Percentiles rank a stretch among this genome's conserved stretches.
phyloP scores from a whole-genome alignment of 768 basidiomycete genomes.

The Boletus rex-veris region DNA sequence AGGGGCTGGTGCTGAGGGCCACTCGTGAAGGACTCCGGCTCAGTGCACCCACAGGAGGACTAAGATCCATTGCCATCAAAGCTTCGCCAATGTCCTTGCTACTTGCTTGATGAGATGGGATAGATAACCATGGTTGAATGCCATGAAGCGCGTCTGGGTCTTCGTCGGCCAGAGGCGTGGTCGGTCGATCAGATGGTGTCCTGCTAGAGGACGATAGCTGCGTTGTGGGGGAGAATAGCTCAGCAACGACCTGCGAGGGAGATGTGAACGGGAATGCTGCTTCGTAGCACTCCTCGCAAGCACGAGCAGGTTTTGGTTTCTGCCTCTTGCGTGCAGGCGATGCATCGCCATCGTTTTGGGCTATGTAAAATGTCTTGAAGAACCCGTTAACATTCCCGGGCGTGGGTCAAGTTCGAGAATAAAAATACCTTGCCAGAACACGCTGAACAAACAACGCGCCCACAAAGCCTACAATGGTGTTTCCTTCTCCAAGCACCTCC shows the following conservation, averaged over 20 bases:
- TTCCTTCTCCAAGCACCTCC: conserved; percentile 49
- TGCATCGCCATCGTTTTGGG: conserved; percentile 39
- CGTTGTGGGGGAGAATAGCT: conserved; percentile 1
- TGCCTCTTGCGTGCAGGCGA: conserved; percentile 37
- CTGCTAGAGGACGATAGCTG: conserved; percentile 8
- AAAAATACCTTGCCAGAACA: conserved; percentile 70
- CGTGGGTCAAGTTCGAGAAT: background rate
- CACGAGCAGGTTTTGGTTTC: conserved; percentile 62
- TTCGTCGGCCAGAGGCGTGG: conserved; percentile 19
- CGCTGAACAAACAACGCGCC: conserved; percentile 76
- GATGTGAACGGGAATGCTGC: conserved; percentile 67
- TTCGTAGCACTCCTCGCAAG: conserved; percentile 85
- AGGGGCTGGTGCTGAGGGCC: conserved; percentile 21
- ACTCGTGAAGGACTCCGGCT: conserved; percentile 26
- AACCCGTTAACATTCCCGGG: conserved; percentile 1
- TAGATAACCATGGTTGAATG: conserved; percentile 32
- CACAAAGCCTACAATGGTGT: conserved; percentile 87
- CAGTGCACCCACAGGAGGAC: conserved; percentile 3
- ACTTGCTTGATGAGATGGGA: conserved; percentile 19
- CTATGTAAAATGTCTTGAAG: conserved; percentile 76
- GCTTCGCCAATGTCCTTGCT: conserved; percentile 24
- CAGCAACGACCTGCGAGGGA: background rate
- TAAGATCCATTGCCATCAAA: conserved; percentile 41
- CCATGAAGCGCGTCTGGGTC: conserved; percentile 3
- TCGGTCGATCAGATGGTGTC: conserved; percentile 14